Evolutionary conservation across 2,329 filamentous ascomycete species (phyloP).

Genomic region (Diaporthe australafricana): DNA sequence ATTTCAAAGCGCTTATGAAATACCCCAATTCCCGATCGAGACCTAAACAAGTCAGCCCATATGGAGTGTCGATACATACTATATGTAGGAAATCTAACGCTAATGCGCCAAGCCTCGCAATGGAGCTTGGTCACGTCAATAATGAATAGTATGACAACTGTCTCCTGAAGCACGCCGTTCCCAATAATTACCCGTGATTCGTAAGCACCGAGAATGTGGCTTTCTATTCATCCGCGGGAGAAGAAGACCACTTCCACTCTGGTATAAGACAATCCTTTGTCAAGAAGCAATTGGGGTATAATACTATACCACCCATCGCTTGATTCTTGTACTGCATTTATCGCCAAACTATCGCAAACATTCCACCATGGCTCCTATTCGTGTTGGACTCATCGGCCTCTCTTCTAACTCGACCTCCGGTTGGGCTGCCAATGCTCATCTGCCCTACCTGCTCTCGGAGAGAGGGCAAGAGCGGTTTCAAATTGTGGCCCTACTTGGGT

Average conservation of each 20-base stretch:
- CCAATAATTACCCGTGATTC: background rate
- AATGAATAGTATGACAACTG: background rate
- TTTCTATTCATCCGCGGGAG: background rate
- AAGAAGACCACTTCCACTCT: background rate
- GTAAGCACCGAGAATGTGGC: background rate
- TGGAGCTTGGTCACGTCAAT: background rate
- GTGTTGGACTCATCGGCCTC: conserved; percentile 68
- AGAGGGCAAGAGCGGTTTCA: conserved; percentile 55
- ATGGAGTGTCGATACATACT: no score
- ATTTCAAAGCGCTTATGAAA: background rate
- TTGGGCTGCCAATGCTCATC: conserved; percentile 67
- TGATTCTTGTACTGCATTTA: background rate
- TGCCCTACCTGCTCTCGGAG: conserved; percentile 67
- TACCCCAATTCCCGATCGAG: background rate
- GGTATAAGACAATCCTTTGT: no score
- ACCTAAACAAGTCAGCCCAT: background rate
- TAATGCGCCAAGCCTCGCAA: background rate
- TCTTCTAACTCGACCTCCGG: conserved; percentile 61
- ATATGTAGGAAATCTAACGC: background rate
- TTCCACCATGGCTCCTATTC: conserved; percentile 59
- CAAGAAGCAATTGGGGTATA: background rate
- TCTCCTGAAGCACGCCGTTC: background rate
- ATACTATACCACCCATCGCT: background rate
- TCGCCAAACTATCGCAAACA: background rate
- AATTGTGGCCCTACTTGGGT: conserved; percentile 66